Base-by-base conservation (phyloP, 495 filamentous ascomycete genomes). In the Platismatia glauca region DNA sequence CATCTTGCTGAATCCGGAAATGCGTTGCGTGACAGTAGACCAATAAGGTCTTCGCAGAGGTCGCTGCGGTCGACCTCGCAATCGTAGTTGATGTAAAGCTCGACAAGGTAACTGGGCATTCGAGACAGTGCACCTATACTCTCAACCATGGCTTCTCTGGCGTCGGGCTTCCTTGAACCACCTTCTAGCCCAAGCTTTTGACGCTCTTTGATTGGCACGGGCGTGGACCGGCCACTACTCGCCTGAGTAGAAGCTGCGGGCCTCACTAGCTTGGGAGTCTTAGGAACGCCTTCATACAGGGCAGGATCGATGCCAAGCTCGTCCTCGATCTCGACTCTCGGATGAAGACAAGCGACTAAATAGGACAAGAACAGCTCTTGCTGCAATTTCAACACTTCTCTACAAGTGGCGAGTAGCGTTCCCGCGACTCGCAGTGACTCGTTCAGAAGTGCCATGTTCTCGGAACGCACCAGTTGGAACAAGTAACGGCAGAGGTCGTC, bases 21-120 rank as follows among this genome's bases (percentile, higher is more conserved):
- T 13, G 94, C 94, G 69, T 95, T 97, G 60, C 94, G 81, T 34
- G 94, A 91, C 43, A 99, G 79, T 43, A 99, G 75, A 4, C 94
- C 93, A 52, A 99, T 84, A 81, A 97, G 86, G 69, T 99, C 94
- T 73, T 95, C 90, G 69, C 95, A 99, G 4, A 99, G 73, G 73
- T 97, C 94, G 41, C 84, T 86, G 35, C 95, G 85, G 71, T 97
- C 89, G 39, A 91, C 86, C 66, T 97, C 93, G 66, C 92, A 97
- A 74, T 99, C 94, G 70, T 99, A 99, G 75, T 99, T 99, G 74
- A 97, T 83, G 67, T 94, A 97, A 20, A 99, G 80, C 71, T 99
- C 94, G 24, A 89, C 86, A 83, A 97, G 91, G 68, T 91, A 97
- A 57, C 85, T 89, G 1, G 94, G 91, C 74, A 97, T 96, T 33